These are phyloP conservation scores for Venturia aucupariae DNA, from an alignment of 2,329 filamentous ascomycete species.

Conservation along the genomic window DNA sequence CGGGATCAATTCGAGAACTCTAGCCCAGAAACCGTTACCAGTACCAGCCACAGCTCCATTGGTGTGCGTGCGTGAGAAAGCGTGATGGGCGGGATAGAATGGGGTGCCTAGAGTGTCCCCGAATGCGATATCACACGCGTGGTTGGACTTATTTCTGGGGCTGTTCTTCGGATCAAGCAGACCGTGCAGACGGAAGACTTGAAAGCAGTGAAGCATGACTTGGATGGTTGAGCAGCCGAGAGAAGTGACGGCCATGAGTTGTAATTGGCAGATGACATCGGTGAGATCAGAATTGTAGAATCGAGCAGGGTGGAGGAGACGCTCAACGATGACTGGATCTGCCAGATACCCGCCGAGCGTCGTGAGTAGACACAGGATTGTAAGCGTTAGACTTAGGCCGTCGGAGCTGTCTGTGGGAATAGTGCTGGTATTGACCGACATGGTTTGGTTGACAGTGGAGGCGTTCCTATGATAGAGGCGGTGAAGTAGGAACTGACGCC, in stretches of 20 bases:
- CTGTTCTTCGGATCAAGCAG: neutral
- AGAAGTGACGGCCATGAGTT: neutral
- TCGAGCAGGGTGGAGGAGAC: neutral
- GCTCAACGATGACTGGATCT: neutral
- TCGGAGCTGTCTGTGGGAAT: neutral
- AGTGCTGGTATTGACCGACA: neutral
- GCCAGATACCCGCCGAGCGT: neutral
- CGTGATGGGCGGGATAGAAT: neutral
- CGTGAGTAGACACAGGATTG: neutral
- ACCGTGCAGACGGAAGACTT: conserved; percentile 1
- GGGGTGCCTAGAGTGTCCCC: neutral
- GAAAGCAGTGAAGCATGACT: neutral
- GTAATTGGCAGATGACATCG: neutral
- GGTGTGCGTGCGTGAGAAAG: neutral
- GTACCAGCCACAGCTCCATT: neutral
- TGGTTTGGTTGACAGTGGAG: neutral
- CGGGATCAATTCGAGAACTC: neutral
- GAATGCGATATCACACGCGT: neutral
- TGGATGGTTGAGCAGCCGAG: neutral
- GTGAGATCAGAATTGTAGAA: neutral
- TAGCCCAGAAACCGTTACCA: neutral
- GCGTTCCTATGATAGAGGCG: neutral
- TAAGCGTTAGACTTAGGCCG: neutral
- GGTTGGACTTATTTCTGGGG: neutral
- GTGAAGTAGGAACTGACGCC: neutral